phyloP scores from a whole-genome alignment of 371 early-diverging fungal genomes.

The Actinomucor elegans region DNA sequence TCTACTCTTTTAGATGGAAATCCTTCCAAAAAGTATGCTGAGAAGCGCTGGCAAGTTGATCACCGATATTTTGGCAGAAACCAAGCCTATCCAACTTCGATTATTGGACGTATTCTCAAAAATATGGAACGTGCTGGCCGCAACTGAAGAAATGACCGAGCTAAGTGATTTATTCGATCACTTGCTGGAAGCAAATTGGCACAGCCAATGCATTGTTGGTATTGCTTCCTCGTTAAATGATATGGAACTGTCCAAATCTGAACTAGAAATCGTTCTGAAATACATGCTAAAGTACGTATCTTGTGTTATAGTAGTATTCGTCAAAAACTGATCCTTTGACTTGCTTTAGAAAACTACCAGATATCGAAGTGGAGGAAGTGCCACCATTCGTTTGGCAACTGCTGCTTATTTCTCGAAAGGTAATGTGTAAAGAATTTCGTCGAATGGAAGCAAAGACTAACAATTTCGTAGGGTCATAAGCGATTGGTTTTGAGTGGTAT shows the following conservation, averaged over 20 bases:
- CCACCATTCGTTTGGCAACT: conserved; percentile 61
- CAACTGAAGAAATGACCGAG: conserved; percentile 24
- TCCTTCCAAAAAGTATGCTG: conserved; percentile 14
- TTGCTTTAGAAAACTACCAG: conserved; percentile 40
- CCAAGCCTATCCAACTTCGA: conserved; percentile 38
- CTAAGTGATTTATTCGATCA: conserved; percentile 34
- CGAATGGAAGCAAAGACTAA: neutral
- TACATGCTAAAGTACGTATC: conserved; percentile 35
- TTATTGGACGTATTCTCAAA: conserved; percentile 50
- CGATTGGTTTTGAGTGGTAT: conserved; percentile 15
- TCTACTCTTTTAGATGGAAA: conserved; percentile 28
- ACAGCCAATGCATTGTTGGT: conserved; percentile 34
- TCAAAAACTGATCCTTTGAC: no score
- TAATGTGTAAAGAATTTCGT: conserved; percentile 6
- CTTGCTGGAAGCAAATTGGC: conserved; percentile 44
- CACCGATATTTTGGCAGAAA: conserved; percentile 18
- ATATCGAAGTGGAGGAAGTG: conserved; percentile 53
- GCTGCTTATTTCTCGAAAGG: conserved; percentile 60
- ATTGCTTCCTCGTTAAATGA: conserved; percentile 53
- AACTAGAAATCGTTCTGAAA: conserved; percentile 37
- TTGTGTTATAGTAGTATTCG: neutral
- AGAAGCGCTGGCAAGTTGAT: conserved; percentile 17
- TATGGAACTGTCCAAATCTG: conserved; percentile 41
- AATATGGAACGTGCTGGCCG: conserved; percentile 39
- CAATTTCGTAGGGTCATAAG: conserved; percentile 16